Base-by-base conservation (phyloP, 2,329 filamentous ascomycete genomes). In the Pseudopyrenochaeta lycopersici region DNA sequence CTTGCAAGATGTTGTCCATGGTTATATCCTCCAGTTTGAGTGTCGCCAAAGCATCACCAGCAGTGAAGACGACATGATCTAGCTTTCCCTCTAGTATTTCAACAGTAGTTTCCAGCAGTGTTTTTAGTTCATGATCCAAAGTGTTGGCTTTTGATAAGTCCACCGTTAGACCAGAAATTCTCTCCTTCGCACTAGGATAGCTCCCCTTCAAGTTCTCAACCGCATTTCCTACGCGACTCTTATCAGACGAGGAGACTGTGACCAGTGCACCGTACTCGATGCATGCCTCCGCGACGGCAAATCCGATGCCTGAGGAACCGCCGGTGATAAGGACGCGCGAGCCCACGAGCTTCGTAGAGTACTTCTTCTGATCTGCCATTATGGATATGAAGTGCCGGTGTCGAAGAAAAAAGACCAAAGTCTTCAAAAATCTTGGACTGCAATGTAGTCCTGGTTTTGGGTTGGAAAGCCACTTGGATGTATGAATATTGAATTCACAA, bases 271-370 rank as follows among this genome's bases (percentile, higher is more conserved):
- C 85, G 52, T 82, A 76, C 47, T 84, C 82, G 36, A 88, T 68
- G 12, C 79, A 76, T 2, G 81, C 83, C 76, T 88, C 82, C 46
- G 87, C 86, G 10, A 87, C 84, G 49, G 76, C 80, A 58, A 81
- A 85, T 29, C 87, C 88, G 35, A 90, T 86, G 46, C 88, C 88
- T 14, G 83, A 81, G 2, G 84, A 84, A 35, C 86, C 88, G 39
- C 88, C 88, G 41, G 90, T 79, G 65, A 90, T 74, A 35, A 90
- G 82, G 62, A 88, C 72, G 55, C 77, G 78, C 23, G 74, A 68
- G 58, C 68, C 71, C 10, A 71, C 56, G 29, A 85, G 80, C 66
- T 83, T 84, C 59, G 81, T 80, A 49, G 71, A 74, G 63, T 80
- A 81, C 60, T 80, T 80, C 49, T 62, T 69, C 62, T 77, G 72